phyloP scores from a whole-genome alignment of 805 yeast genomes.

The Sugiyamaella qingdaonensis region DNA sequence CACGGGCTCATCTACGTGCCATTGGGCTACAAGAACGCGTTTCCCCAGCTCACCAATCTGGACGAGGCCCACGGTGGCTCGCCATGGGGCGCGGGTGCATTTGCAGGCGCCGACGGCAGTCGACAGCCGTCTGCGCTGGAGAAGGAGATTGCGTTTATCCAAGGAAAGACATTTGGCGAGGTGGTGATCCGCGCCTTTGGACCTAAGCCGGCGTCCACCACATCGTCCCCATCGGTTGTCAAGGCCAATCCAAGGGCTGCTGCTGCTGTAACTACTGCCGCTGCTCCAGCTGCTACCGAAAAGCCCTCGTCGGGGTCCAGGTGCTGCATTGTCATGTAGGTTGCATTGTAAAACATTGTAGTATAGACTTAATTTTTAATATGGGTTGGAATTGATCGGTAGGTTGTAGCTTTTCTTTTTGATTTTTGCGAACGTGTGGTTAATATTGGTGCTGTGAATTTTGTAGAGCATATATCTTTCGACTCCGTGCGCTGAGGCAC shows the following conservation, averaged over 20 bases:
- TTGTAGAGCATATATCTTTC: too few relatives aligned
- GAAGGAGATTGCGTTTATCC: constrained; percentile 57
- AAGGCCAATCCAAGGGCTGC: constrained; percentile 74
- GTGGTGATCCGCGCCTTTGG: constrained; percentile 30
- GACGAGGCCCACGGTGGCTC: constrained; percentile 78
- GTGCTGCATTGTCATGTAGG: constrained; percentile 18
- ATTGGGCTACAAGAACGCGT: constrained; percentile 61
- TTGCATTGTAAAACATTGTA: background rate
- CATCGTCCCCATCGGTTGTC: constrained; percentile 92
- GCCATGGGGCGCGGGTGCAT: constrained; percentile 85
- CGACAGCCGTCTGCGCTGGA: constrained; percentile 65
- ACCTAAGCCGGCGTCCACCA: constrained; percentile 40
- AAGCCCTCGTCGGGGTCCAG: constrained; percentile 12
- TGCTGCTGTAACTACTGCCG: constrained; percentile 60
- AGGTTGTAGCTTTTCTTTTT: background rate
- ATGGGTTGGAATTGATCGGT: background rate
- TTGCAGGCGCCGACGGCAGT: constrained; percentile 73
- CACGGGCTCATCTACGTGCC: constrained; percentile 79
- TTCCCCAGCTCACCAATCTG: constrained; percentile 51
- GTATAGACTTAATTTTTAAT: too few relatives aligned
- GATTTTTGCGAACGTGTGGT: too few relatives aligned
- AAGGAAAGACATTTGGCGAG: constrained; percentile 62
- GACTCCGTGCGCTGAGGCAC: too few relatives aligned
- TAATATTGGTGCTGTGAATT: too few relatives aligned
- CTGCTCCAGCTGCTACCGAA: constrained; percentile 54